phyloP scores from a whole-genome alignment of 73 alveolate genomes.

The Paraurostyla sp. region DNA sequence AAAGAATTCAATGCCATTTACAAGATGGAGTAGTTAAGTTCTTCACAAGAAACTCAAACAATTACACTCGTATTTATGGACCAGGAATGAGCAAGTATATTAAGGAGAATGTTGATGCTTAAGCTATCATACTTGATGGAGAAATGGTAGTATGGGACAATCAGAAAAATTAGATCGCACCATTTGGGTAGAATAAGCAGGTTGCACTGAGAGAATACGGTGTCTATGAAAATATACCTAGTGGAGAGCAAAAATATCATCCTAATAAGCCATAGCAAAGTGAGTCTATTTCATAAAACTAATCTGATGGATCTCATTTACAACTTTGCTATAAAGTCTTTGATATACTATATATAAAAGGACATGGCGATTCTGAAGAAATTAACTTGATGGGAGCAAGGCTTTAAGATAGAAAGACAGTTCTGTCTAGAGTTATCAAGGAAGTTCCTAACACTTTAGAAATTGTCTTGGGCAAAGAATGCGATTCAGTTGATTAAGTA shows the following conservation, averaged over 20 bases:
- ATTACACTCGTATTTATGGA: conserved; percentile 93
- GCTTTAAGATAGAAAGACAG: conserved; percentile 87
- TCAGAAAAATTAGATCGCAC: conserved; percentile 78
- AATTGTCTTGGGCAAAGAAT: conserved; percentile 84
- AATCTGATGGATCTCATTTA: conserved; percentile 1
- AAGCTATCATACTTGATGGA: conserved; percentile 95
- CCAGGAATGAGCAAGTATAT: conserved; percentile 85
- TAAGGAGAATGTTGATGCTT: conserved; percentile 83
- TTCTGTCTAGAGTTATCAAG: conserved; percentile 80
- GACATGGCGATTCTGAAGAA: conserved; percentile 79
- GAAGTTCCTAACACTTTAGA: conserved; percentile 90
- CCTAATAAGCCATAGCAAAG: background rate
- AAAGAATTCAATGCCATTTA: conserved; percentile 95
- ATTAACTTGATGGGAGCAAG: conserved; percentile 88
- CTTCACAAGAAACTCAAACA: conserved; percentile 93
- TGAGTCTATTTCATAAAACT: background rate
- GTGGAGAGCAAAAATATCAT: background rate
- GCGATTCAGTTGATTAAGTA: conserved; percentile 83
- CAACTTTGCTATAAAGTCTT: conserved; percentile 91
- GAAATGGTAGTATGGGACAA: conserved; percentile 96
- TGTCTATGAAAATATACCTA: conserved; percentile 77
- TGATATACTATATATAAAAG: conserved; percentile 91
- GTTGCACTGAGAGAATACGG: conserved; percentile 93
- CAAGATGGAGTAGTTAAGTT: conserved; percentile 86
- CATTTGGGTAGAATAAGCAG: conserved; percentile 96